A percentile compares a stretch with the other conserved stretches of the same genome.
These are phyloP conservation scores for Aulographum hederae DNA, from an alignment of 2,329 filamentous ascomycete species.

Conservation along the genomic window DNA sequence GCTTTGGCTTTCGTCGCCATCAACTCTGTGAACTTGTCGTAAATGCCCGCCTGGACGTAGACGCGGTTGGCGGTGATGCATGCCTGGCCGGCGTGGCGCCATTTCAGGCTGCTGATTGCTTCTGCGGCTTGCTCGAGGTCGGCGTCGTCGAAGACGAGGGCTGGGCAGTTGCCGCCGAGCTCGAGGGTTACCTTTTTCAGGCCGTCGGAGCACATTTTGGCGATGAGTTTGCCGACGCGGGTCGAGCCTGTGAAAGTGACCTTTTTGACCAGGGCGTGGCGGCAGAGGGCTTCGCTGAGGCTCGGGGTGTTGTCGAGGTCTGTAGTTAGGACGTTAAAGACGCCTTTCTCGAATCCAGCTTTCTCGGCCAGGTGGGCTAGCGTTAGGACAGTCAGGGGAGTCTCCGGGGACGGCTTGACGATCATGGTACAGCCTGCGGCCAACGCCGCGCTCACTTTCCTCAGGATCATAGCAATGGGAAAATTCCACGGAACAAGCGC, in stretches of 20 bases:
- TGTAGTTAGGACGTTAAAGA: slow-evolving; percentile 43
- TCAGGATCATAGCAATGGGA: slow-evolving; percentile 46
- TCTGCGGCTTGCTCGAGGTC: slow-evolving; percentile 37
- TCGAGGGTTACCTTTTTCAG: slow-evolving; percentile 48
- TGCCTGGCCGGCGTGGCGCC: slow-evolving; percentile 43
- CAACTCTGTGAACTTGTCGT: slow-evolving; percentile 39
- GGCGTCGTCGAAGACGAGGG: slow-evolving; percentile 46
- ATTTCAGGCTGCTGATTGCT: slow-evolving; percentile 31
- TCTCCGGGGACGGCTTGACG: slow-evolving; percentile 52
- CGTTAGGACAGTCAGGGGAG: slow-evolving; percentile 36
- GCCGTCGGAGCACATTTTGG: slow-evolving; percentile 38
- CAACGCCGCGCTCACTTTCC: slow-evolving; percentile 49
- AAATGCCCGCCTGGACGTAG: slow-evolving; percentile 44
- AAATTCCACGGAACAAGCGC: slow-evolving; percentile 61
- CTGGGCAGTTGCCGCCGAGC: slow-evolving; percentile 46
- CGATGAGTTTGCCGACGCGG: slow-evolving; percentile 42
- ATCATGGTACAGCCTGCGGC: slow-evolving; percentile 62
- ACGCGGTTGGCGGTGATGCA: slow-evolving; percentile 48
- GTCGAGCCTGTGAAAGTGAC: slow-evolving; percentile 44
- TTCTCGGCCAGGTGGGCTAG: slow-evolving; percentile 34
- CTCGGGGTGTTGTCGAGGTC: slow-evolving; percentile 35
- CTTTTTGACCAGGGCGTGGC: slow-evolving; percentile 41
- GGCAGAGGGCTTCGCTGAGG: slow-evolving; percentile 35
- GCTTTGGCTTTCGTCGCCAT: slow-evolving; percentile 32
- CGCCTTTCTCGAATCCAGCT: slow-evolving; percentile 40